Percentiles rank a stretch among this genome's conserved stretches.
These are phyloP conservation scores for Trapa incisa DNA, from an alignment of 345 rosid genomes.

Conservation along the genomic window DNA sequence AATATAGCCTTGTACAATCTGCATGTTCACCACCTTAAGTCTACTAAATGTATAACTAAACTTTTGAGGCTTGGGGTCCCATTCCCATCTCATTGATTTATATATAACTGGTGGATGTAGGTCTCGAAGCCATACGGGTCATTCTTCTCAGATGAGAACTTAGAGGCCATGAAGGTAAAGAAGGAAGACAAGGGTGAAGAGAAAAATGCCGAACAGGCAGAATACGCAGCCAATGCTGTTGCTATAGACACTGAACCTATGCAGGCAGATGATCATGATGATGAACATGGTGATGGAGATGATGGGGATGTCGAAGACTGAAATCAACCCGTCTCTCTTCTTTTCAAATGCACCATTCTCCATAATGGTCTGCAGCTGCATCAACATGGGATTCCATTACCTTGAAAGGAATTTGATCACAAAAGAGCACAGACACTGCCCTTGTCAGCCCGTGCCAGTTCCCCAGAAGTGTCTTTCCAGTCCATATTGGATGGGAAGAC, in stretches of 20 bases:
- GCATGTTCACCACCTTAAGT: neutral
- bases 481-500: neutral
- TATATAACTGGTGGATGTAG: slow-evolving; percentile 25
- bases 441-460: neutral
- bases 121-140: slow-evolving; percentile 60
- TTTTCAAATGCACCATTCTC: neutral
- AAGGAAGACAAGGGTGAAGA: slow-evolving; percentile 8
- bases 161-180: slow-evolving; percentile 33
- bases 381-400: neutral
- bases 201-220: slow-evolving; percentile 14
- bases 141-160: slow-evolving; percentile 49
- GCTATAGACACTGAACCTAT: slow-evolving; percentile 27
- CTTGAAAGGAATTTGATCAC: neutral
- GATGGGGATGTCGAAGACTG: slow-evolving; percentile 27
- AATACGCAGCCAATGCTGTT: slow-evolving; percentile 2
- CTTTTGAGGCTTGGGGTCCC: neutral
- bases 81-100: neutral
- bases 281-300: slow-evolving; percentile 37
- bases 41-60: neutral
- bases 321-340: neutral
- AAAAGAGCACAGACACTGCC: neutral
- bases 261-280: slow-evolving; percentile 28
- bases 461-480: neutral
- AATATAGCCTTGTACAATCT: neutral
- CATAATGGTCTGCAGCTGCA: neutral